These are phyloP conservation scores for Scleromitrula shiraiana DNA, from an alignment of 2,329 filamentous ascomycete genomes.

Conservation along the genomic window DNA sequence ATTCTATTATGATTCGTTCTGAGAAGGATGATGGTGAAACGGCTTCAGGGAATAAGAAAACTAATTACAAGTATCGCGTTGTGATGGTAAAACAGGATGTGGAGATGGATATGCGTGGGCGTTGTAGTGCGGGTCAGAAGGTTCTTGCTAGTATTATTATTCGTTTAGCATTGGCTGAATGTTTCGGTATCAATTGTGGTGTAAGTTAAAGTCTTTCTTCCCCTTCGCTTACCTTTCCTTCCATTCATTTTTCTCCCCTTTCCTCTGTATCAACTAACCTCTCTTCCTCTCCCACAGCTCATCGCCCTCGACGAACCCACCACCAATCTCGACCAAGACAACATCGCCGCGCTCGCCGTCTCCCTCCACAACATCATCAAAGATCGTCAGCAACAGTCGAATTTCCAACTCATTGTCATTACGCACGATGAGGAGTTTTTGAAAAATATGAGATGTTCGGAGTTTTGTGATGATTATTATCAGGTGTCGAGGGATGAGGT, in stretches of 20 bases:
- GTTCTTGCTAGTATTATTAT: conserved; percentile 97
- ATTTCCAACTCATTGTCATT: conserved; percentile 97
- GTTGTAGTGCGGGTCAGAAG: conserved; percentile 93
- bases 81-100: conserved; percentile 97
- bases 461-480: conserved; percentile 90
- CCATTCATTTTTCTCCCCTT: background rate
- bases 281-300: conserved; percentile 38
- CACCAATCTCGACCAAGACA: conserved; percentile 91
- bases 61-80: conserved; percentile 93
- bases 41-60: conserved; percentile 38
- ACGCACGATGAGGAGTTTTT: conserved; percentile 98
- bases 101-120: conserved; percentile 99
- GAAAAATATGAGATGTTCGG: conserved; percentile 83
- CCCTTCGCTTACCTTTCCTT: background rate
- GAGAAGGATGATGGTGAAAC: conserved; percentile 70
- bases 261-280: background rate
- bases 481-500: conserved; percentile 73
- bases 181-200: conserved; percentile 92
- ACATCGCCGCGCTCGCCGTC: conserved; percentile 81
- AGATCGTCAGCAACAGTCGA: conserved; percentile 72
- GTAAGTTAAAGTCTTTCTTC: conserved; percentile 23
- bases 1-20: conserved; percentile 90
- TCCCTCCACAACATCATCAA: conserved; percentile 84
- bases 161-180: conserved; percentile 88
- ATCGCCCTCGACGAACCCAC: conserved; percentile 97